Conservation (phyloP, 2,329 filamentous ascomycete species). For the Fusarium nodosum region DNA sequence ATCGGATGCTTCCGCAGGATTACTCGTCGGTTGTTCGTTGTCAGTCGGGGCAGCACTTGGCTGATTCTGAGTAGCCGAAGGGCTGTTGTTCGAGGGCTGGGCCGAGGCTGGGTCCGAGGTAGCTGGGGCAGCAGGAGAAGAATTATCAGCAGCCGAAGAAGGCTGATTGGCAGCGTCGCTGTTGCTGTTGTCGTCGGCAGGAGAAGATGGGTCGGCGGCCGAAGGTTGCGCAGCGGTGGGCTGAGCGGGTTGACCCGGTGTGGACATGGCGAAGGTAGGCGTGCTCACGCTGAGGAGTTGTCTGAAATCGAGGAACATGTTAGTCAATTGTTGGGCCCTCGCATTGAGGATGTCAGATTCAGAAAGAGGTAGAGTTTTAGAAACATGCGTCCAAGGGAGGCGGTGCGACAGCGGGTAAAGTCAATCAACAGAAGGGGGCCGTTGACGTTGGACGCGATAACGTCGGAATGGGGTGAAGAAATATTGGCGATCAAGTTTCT, state of each 20-base stretch:
- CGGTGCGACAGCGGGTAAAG: slow-evolving; percentile 19
- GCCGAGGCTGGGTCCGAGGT: slow-evolving; percentile 28
- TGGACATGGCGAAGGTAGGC: slow-evolving; percentile 54
- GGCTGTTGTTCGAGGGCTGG: slow-evolving; percentile 12
- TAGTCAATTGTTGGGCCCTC: slow-evolving; percentile 47
- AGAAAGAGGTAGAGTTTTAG: slow-evolving; percentile 15
- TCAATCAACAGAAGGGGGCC: slow-evolving; percentile 33
- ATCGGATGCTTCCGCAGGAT: slow-evolving; percentile 22
- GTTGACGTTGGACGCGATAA: slow-evolving; percentile 20
- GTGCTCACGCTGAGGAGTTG: slow-evolving; percentile 45
- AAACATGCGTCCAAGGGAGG: slow-evolving; percentile 22
- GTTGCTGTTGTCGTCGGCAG: slow-evolving; percentile 27
- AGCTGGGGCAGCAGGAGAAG: slow-evolving; percentile 19
- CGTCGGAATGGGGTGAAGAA: slow-evolving; percentile 35
- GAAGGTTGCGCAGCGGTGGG: slow-evolving; percentile 43
- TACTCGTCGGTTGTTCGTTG: slow-evolving; percentile 16
- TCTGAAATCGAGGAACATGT: slow-evolving; percentile 53
- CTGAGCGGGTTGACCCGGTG: slow-evolving; percentile 41
- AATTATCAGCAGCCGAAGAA: slow-evolving; percentile 18
- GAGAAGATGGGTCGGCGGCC: slow-evolving; percentile 31
- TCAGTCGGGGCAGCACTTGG: slow-evolving; percentile 18
- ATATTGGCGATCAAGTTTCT: slow-evolving; percentile 30
- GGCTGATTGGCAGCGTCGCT: slow-evolving; percentile 25
- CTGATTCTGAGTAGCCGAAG: slow-evolving; percentile 21
- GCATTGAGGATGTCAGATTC: slow-evolving; percentile 14